Base-by-base conservation (phyloP, 176 grass and related monocot species). In the Eragrostis curvula region DNA sequence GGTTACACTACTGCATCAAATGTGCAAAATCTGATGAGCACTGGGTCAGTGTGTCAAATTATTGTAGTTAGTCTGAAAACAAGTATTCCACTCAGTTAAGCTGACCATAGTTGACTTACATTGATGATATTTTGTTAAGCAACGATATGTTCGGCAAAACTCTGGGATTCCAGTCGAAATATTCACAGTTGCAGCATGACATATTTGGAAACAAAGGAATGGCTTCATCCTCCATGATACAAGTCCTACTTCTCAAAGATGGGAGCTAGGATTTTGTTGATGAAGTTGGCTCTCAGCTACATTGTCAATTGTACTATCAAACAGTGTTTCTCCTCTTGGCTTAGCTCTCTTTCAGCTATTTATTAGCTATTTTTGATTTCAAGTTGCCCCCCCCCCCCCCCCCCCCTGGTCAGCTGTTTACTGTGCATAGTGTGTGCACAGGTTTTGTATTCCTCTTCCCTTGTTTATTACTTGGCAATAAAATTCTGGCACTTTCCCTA, bases 101-200 rank as follows among this genome's bases (percentile, higher is more conserved):
- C 71, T 41, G 70, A 79, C 59, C 39, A 45, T 61, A 40, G 47
- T 69, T 74, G 79, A 75, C 41, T 66, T 82, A 50, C 60, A 79
- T 73, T 60, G 12, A 75, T 36, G 32, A 36, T 36, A 36, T 36
- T 36, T 8, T 57, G 49, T 52, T 52, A 3, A 52, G 1, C 21
- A 3, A 60, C 25, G 23, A 60, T 27, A 60, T 60, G 10, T 60
- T 60, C 11, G 25, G 57, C 23, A 27, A 60, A 60, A 60, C 57
- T 36, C 32, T 60, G 8, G 23, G n/a, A 9, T 60, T 60, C 25
- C 57, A 60, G 23, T 12, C 23, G 52, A 6, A 56, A 56, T 56
- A 56, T 56, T 57, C 55, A 57, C 18, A 57, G 55, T 57, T 57
- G 55, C 21, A 9, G 21, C 55, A 57, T 27, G 21, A 8, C n/a